Evolutionary conservation across 257 asterid genomes (phyloP), one percentile per base, ranked within the genome.

Genomic region (Solanum etuberosum): DNA sequence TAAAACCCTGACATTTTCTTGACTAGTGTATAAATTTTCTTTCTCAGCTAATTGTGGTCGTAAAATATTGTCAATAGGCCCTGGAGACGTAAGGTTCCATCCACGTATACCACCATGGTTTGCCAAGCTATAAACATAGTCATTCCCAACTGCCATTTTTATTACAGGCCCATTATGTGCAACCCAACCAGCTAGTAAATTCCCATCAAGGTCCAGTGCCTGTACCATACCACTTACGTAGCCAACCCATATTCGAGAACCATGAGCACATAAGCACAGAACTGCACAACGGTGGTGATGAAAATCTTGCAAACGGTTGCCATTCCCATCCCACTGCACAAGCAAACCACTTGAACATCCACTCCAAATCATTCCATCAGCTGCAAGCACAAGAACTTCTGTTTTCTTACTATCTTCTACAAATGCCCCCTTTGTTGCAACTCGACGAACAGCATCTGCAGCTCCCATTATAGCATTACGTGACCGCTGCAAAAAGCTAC

Each of bases 31-130:
- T 88, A 83, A 70, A 38, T 86, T 71, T 87, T 95, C 98, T 89
- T 90, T 91, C 27, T 89, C 91, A 3, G 98, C 91, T 86, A 97
- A 84, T 71, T 92, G 94, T 11, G 90, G 90, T 80, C 99, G 88
- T 83, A 97, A 23, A 21, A 97, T 91, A 78, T 82, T 76, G 86
- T 97, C 99, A 54, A 95, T 88, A 63, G 95, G 96, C 27, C 98
- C 96, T 2, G 99, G 99, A 7, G 99, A 97, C 6, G 99, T 93
- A 37, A 97, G 90, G 88, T 86, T 92, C 99, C 99, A 97, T 67
- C 98, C 99, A 31, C 99, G 95, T 86, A 97, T 93, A 34, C 99
- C 99, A 2, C 99, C 99, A 85, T 97, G 99, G 88, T 95, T 95
- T 12, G 99, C 99, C 93, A 97, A 90, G 91, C 98, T 96, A 89